Conservation (phyloP, 2,329 filamentous ascomycete genomes). For the Cercospora sesami region DNA sequence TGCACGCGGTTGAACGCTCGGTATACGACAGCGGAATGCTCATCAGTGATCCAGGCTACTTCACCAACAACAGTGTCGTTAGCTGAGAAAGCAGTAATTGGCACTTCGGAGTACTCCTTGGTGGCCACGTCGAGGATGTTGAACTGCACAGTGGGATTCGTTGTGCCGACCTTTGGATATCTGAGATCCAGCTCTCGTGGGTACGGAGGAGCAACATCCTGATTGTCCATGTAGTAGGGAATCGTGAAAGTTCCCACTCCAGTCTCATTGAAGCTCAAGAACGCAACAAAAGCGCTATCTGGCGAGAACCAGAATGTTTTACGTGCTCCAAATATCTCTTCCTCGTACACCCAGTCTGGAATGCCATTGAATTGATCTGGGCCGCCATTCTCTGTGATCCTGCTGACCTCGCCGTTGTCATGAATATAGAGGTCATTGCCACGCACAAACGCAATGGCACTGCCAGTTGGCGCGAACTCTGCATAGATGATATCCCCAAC, state of each 20-base stretch:
- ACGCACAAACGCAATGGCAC: constrained; percentile 66
- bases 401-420: constrained; percentile 55
- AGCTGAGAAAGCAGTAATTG: constrained; percentile 58
- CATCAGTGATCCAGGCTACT: constrained; percentile 65
- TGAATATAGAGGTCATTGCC: constrained; percentile 65
- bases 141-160: constrained; percentile 64
- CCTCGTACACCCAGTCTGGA: constrained; percentile 66
- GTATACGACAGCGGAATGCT: constrained; percentile 62
- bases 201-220: constrained; percentile 60
- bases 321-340: constrained; percentile 56
- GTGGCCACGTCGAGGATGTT: constrained; percentile 58
- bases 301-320: constrained; percentile 60
- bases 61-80: constrained; percentile 67
- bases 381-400: constrained; percentile 61
- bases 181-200: constrained; percentile 63
- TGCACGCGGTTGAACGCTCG: constrained; percentile 69
- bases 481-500: constrained; percentile 68
- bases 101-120: constrained; percentile 48
- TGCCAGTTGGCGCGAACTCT: constrained; percentile 58
- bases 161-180: constrained; percentile 69
- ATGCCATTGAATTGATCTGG: constrained; percentile 64
- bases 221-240: constrained; percentile 64
- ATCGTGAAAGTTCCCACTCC: constrained; percentile 66
- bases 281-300: constrained; percentile 57
- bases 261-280: constrained; percentile 63